Percentiles rank a stretch among this genome's conserved stretches.
phyloP scores from a whole-genome alignment of 2,329 filamentous ascomycete species.

The Fusarium stilboides region DNA sequence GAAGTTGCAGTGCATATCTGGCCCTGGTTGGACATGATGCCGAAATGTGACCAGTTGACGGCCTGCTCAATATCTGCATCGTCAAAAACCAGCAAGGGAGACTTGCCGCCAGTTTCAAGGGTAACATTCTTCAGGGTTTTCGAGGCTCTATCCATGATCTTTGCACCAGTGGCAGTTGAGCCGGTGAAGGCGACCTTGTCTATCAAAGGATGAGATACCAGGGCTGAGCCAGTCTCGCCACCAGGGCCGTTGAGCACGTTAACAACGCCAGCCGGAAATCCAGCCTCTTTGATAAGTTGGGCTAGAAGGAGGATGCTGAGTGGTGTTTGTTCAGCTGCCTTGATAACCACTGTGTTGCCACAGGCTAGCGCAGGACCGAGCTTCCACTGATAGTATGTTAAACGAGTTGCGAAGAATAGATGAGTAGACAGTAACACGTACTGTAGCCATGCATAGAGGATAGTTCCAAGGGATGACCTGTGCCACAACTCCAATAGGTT shows the following conservation, averaged over 20 bases:
- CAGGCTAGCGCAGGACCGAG: neutral
- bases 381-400: neutral
- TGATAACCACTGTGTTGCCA: conserved; percentile 3
- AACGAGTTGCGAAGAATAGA: too few species aligned
- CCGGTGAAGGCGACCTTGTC: conserved; percentile 10
- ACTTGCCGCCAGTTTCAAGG: conserved; percentile 6
- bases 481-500: conserved; percentile 79
- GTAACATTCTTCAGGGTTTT: conserved; percentile 13
- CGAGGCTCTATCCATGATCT: neutral
- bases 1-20: conserved; percentile 7
- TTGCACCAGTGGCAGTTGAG: conserved; percentile 1
- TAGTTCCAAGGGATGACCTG: too few species aligned
- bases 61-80: conserved; percentile 6
- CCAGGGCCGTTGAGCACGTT: conserved; percentile 4
- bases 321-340: conserved; percentile 4
- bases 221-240: neutral
- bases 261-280: conserved; percentile 1
- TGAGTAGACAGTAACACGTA: too few species aligned
- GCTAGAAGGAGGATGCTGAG: neutral
- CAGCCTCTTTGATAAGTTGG: conserved; percentile 7
- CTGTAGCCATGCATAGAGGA: too few species aligned
- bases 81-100: conserved; percentile 6
- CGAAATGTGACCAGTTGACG: conserved; percentile 4
- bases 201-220: conserved; percentile 4
- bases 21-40: conserved; percentile 10